These are phyloP conservation scores for Bretschneidera sinensis DNA, from an alignment of 345 rosid genomes.

Conservation along the genomic window DNA sequence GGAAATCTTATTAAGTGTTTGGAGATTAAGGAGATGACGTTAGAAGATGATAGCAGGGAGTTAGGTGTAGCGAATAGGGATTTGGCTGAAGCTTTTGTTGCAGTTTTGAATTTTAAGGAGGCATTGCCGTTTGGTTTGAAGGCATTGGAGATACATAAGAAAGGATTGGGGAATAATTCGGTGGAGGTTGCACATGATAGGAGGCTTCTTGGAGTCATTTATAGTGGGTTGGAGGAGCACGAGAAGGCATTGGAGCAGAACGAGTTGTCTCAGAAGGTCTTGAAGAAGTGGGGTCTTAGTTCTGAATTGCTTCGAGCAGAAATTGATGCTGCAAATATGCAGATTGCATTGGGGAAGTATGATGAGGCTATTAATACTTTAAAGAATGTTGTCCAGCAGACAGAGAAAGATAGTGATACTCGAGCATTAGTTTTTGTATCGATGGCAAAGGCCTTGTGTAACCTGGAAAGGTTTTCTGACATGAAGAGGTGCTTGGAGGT, in stretches of 20 bases:
- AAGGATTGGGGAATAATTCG: slow-evolving; percentile 61
- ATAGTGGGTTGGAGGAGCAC: slow-evolving; percentile 82
- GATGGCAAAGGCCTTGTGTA: slow-evolving; percentile 73
- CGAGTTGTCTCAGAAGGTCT: slow-evolving; percentile 60
- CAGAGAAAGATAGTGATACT: slow-evolving; percentile 68
- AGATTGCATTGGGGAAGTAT: slow-evolving; percentile 73
- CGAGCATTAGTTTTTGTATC: slow-evolving; percentile 75
- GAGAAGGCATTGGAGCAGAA: slow-evolving; percentile 88
- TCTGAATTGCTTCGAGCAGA: slow-evolving; percentile 68
- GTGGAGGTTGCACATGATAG: slow-evolving; percentile 88
- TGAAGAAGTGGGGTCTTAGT: slow-evolving; percentile 77
- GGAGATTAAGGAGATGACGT: slow-evolving; percentile 66
- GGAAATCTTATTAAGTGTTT: slow-evolving; percentile 65
- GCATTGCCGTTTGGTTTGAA: slow-evolving; percentile 67
- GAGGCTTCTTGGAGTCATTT: slow-evolving; percentile 81
- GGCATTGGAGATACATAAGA: slow-evolving; percentile 73
- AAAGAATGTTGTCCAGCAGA: slow-evolving; percentile 56
- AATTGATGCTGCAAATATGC: slow-evolving; percentile 89
- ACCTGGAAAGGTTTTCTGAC: slow-evolving; percentile 62
- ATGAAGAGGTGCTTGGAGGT: slow-evolving; percentile 73
- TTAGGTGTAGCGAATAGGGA: slow-evolving; percentile 71
- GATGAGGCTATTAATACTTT: slow-evolving; percentile 69
- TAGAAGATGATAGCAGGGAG: slow-evolving; percentile 71
- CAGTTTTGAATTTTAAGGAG: slow-evolving; percentile 80
- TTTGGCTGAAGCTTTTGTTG: slow-evolving; percentile 75